A percentile compares a stretch with the other conserved stretches of the same genome.
Conservation (phyloP, 352 stramenopile species). For the Phytopythium cucurbitacearum region DNA sequence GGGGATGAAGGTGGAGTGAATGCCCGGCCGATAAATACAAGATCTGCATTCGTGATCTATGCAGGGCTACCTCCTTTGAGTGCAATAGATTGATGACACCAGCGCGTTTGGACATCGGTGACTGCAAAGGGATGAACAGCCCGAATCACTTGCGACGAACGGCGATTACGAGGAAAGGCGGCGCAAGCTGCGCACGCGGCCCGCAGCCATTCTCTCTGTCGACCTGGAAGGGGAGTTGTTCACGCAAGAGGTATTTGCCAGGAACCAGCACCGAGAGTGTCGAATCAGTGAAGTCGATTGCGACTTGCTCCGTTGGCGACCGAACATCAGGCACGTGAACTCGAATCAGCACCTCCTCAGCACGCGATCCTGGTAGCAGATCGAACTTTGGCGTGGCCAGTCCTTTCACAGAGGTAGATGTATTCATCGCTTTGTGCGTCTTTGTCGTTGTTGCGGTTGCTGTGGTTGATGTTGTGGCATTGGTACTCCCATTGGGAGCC, state of each 20-base stretch:
- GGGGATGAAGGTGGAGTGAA: no score
- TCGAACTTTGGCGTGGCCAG: slow-evolving; percentile 41
- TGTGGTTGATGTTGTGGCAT: background rate
- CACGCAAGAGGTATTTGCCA: slow-evolving; percentile 48
- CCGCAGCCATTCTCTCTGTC: slow-evolving; percentile 7
- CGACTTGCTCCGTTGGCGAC: slow-evolving; percentile 25
- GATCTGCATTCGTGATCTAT: no score
- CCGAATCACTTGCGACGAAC: slow-evolving; percentile 18
- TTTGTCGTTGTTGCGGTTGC: background rate
- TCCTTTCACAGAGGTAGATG: background rate
- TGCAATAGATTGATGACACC: no score
- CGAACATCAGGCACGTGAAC: slow-evolving; percentile 45
- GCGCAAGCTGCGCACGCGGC: slow-evolving; percentile 15
- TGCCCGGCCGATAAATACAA: no score
- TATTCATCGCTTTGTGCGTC: background rate
- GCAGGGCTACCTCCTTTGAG: no score
- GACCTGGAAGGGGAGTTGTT: slow-evolving; percentile 45
- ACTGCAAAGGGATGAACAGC: no score
- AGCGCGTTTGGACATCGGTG: no score
- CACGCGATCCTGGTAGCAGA: slow-evolving; percentile 18
- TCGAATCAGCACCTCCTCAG: slow-evolving; percentile 32
- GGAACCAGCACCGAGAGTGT: slow-evolving; percentile 45
- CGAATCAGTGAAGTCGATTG: slow-evolving; percentile 41
- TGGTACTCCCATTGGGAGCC: slow-evolving; percentile 14
- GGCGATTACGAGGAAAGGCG: slow-evolving; percentile 22